These are phyloP conservation scores for Prunus mira DNA, from an alignment of 306 rosid species.

Conservation along the genomic window DNA sequence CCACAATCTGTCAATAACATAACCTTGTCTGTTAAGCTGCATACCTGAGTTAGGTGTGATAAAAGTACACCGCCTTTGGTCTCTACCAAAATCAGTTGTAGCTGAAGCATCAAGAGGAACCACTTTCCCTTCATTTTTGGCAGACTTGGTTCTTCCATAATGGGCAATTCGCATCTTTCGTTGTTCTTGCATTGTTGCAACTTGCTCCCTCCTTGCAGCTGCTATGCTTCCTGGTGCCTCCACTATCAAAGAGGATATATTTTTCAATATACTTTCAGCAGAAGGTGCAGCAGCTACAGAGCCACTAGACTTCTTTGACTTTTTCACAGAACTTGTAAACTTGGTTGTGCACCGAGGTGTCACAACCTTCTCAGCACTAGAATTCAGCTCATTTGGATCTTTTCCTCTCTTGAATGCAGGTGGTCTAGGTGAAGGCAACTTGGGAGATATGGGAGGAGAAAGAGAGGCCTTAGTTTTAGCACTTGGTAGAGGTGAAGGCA, in stretches of 20 bases:
- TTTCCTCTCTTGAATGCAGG: slow-evolving; percentile 33
- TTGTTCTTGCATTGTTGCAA: slow-evolving; percentile 55
- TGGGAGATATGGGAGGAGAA: slow-evolving; percentile 37
- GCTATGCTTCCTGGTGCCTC: slow-evolving; percentile 88
- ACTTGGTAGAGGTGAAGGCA: slow-evolving; percentile 9
- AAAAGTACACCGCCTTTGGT: slow-evolving; percentile 65
- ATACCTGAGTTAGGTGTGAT: slow-evolving; percentile 75
- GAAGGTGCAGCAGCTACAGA: neutral
- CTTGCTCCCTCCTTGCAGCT: slow-evolving; percentile 73
- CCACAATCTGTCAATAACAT: neutral
- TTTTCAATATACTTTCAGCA: slow-evolving; percentile 34
- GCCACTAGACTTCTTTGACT: slow-evolving; percentile 16
- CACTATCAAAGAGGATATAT: slow-evolving; percentile 57
- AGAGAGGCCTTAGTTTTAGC: slow-evolving; percentile 11
- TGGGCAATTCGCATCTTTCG: slow-evolving; percentile 70
- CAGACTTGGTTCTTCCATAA: slow-evolving; percentile 82
- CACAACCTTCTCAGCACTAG: slow-evolving; percentile 24
- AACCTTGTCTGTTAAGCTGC: neutral
- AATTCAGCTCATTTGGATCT: slow-evolving; percentile 20
- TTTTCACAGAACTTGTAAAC: slow-evolving; percentile 15
- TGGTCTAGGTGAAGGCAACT: slow-evolving; percentile 28
- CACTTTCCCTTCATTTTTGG: slow-evolving; percentile 46
- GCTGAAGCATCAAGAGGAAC: slow-evolving; percentile 46
- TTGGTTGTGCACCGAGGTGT: slow-evolving; percentile 11
- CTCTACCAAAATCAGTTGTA: neutral